These are phyloP conservation scores for Massospora cicadina DNA, from an alignment of 371 early-diverging fungal species.

Conservation along the genomic window DNA sequence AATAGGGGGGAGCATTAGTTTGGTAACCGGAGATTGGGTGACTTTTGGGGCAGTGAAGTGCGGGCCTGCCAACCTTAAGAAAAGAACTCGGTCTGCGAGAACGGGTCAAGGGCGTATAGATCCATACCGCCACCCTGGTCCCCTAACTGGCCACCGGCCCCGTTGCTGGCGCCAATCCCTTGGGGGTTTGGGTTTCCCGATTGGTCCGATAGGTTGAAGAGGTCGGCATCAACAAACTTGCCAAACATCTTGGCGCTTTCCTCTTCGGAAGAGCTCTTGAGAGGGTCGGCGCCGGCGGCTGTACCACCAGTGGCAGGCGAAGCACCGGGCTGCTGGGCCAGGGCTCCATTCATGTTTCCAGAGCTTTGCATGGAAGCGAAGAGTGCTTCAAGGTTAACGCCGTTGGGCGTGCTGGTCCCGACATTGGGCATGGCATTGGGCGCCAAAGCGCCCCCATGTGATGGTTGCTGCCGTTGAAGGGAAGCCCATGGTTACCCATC, in stretches of 20 bases:
- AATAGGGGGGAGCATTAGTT: background rate
- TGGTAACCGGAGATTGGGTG: background rate
- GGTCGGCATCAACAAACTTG: background rate
- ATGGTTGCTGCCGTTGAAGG: background rate
- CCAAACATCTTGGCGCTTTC: background rate
- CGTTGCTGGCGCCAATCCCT: background rate
- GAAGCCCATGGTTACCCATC: background rate
- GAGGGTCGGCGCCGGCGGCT: background rate
- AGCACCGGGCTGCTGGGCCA: background rate
- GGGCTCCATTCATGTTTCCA: background rate
- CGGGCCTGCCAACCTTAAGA: background rate
- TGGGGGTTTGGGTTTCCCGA: background rate
- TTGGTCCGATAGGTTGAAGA: background rate
- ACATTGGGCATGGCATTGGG: background rate
- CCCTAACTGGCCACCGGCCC: background rate
- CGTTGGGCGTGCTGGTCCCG: background rate
- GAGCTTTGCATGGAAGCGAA: background rate
- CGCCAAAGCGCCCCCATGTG: background rate
- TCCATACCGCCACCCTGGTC: background rate
- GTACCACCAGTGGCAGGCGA: background rate
- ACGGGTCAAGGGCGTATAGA: background rate
- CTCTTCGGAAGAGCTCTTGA: background rate
- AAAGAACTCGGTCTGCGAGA: background rate
- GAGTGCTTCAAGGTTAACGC: background rate
- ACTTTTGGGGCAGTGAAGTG: background rate